phyloP scores from a whole-genome alignment of 2,329 filamentous ascomycete genomes.

The Nannizziopsis arthrosporioides region DNA sequence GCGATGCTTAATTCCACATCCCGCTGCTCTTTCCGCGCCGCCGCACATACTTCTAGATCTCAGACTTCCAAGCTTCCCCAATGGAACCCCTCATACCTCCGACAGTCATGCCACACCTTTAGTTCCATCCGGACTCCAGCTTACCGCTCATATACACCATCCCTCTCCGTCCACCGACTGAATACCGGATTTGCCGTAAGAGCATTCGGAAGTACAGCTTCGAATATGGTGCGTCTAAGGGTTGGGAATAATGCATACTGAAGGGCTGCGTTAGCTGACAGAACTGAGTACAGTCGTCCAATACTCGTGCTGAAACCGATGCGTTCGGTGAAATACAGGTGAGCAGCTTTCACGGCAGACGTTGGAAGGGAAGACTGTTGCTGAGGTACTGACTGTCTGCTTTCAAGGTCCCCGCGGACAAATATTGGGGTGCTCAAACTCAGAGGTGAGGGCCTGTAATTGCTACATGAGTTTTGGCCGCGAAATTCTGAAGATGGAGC shows the following conservation, averaged over 20 bases:
- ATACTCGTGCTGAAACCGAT: constrained; percentile 78
- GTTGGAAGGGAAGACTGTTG: neutral
- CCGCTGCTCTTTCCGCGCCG: constrained; percentile 8
- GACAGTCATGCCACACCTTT: constrained; percentile 2
- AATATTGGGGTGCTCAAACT: constrained; percentile 98
- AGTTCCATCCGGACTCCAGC: constrained; percentile 1
- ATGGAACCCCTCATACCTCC: constrained; percentile 7
- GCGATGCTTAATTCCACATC: constrained; percentile 11
- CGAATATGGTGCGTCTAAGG: constrained; percentile 12
- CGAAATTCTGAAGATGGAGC: constrained; percentile 17
- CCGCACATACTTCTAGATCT: constrained; percentile 11
- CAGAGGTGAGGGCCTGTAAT: constrained; percentile 47
- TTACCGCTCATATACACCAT: constrained; percentile 1
- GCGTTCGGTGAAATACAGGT: constrained; percentile 90
- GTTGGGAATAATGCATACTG: neutral
- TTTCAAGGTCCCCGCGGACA: constrained; percentile 61
- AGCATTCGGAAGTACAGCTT: constrained; percentile 12
- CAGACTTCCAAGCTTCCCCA: constrained; percentile 4
- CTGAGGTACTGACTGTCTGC: neutral
- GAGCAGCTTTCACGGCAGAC: constrained; percentile 13
- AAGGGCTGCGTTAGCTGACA: neutral
- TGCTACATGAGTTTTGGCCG: constrained; percentile 3
- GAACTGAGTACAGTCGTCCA: neutral
- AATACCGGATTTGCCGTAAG: constrained; percentile 7
- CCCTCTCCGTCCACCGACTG: neutral